A percentile compares a stretch with the other conserved stretches of the same genome.
phyloP scores from a whole-genome alignment of 2,329 filamentous ascomycete species.

The Knoxdaviesia proteae region DNA sequence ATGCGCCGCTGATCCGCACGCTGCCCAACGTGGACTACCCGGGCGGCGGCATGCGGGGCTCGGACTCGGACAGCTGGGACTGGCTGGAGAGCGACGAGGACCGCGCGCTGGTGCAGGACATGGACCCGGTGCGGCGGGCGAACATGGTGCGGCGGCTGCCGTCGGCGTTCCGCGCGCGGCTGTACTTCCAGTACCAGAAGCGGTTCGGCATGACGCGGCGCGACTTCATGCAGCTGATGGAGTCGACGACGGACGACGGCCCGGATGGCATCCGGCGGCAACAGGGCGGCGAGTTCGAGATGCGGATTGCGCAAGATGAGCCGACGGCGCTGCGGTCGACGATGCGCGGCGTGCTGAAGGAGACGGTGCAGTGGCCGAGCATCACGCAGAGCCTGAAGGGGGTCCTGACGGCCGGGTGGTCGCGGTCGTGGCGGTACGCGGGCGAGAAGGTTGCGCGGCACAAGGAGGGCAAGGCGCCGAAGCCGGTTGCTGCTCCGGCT shows the following conservation, averaged over 20 bases:
- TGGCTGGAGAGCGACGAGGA: slow-evolving; percentile 31
- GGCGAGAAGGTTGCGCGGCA: slow-evolving; percentile 61
- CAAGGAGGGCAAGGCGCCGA: slow-evolving; percentile 19
- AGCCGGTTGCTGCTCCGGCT: slow-evolving; percentile 3
- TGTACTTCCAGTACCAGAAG: slow-evolving; percentile 90
- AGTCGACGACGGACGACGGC: slow-evolving; percentile 51
- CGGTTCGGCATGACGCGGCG: slow-evolving; percentile 69
- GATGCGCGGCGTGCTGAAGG: slow-evolving; percentile 58
- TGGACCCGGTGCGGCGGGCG: slow-evolving; percentile 73
- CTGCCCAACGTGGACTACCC: slow-evolving; percentile 73
- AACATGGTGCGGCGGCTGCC: slow-evolving; percentile 94
- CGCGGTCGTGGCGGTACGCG: slow-evolving; percentile 53
- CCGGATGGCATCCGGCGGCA: slow-evolving; percentile 47
- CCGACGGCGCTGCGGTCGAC: slow-evolving; percentile 44
- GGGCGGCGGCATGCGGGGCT: slow-evolving; percentile 41
- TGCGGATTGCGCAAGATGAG: slow-evolving; percentile 54
- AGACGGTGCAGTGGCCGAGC: slow-evolving; percentile 83
- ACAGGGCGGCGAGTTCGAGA: slow-evolving; percentile 70
- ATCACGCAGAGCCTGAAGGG: slow-evolving; percentile 76
- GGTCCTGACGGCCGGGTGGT: slow-evolving; percentile 53
- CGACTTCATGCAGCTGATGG: slow-evolving; percentile 73
- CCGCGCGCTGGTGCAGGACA: slow-evolving; percentile 60
- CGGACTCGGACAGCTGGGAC: slow-evolving; percentile 26
- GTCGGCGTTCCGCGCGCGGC: slow-evolving; percentile 62
- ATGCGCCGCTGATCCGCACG: slow-evolving; percentile 72